These are phyloP conservation scores for Ceratocystis smalleyi DNA, from an alignment of 2,329 filamentous ascomycete species.

Conservation along the genomic window DNA sequence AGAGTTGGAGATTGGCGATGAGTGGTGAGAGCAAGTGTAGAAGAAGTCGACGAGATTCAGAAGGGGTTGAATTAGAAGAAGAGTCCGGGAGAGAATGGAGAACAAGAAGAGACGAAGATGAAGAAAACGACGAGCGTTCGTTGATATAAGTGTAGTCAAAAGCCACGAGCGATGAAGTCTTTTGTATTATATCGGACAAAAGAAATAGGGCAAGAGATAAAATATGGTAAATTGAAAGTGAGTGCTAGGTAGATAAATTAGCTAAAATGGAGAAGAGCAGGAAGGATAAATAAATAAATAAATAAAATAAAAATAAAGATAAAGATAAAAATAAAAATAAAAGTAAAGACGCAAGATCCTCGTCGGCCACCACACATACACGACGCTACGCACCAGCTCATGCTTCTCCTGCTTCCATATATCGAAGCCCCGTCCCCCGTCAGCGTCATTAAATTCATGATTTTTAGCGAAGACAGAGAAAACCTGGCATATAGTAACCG, in stretches of 20 bases:
- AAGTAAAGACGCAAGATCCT: background rate
- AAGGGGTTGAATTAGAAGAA: background rate
- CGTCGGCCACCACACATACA: background rate
- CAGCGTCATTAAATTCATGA: background rate
- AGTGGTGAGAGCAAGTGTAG: background rate
- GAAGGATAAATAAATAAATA: background rate
- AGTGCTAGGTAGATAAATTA: background rate
- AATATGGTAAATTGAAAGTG: background rate
- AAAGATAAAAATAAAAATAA: background rate
- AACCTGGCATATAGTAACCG: background rate
- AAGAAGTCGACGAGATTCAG: background rate
- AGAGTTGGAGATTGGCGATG: background rate
- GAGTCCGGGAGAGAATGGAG: background rate
- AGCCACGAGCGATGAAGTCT: background rate
- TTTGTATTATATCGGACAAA: background rate
- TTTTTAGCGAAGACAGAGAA: background rate
- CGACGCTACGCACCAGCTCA: background rate
- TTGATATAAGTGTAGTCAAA: background rate
- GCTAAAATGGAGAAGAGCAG: too few species aligned
- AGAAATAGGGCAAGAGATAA: background rate
- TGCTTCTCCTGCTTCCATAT: background rate
- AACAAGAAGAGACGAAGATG: background rate
- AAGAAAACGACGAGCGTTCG: background rate
- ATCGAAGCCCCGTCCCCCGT: background rate
- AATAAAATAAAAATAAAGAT: background rate